Conservation (phyloP, 2,329 filamentous ascomycete genomes). For the Stemphylium lycopersici region DNA sequence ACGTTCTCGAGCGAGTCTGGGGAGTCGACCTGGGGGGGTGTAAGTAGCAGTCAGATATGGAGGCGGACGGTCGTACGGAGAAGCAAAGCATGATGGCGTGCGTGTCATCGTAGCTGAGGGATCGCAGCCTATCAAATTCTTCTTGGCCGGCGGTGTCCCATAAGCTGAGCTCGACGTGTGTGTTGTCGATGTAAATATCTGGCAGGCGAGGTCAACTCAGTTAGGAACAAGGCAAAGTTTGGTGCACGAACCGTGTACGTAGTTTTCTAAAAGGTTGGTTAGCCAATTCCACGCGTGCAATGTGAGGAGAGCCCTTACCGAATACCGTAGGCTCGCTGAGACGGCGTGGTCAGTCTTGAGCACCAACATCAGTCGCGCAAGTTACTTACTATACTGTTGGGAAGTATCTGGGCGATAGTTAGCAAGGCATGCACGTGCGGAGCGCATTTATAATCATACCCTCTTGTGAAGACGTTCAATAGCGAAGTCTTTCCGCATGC, state of each 20-base stretch:
- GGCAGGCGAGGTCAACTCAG: conserved; percentile 18
- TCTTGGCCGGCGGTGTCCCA: conserved; percentile 99
- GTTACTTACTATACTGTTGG: conserved; percentile 84
- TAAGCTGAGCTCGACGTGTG: conserved; percentile 94
- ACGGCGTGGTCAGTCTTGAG: conserved; percentile 24
- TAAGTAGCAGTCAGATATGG: conserved; percentile 4
- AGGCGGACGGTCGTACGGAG: conserved; percentile 55
- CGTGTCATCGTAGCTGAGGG: conserved; percentile 96
- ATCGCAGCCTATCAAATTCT: conserved; percentile 96
- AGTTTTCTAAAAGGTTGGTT: conserved; percentile 71
- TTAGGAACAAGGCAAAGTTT: neutral
- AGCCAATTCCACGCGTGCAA: conserved; percentile 19
- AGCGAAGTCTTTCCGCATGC: conserved; percentile 96
- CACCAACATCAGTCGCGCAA: conserved; percentile 15
- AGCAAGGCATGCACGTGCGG: conserved; percentile 14
- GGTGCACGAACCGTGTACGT: conserved; percentile 80
- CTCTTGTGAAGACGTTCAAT: conserved; percentile 97
- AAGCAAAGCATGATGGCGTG: conserved; percentile 99
- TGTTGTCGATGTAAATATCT: conserved; percentile 98
- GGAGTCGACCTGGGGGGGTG: conserved; percentile 71
- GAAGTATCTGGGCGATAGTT: conserved; percentile 72
- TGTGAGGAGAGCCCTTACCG: conserved; percentile 50
- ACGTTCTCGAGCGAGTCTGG: conserved; percentile 98
- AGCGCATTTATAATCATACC: conserved; percentile 63
- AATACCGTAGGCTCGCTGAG: conserved; percentile 89